Percentiles rank a stretch among this genome's conserved stretches.
phyloP scores from a whole-genome alignment of 2,329 filamentous ascomycete genomes.

The Penicillium brevicompactum region DNA sequence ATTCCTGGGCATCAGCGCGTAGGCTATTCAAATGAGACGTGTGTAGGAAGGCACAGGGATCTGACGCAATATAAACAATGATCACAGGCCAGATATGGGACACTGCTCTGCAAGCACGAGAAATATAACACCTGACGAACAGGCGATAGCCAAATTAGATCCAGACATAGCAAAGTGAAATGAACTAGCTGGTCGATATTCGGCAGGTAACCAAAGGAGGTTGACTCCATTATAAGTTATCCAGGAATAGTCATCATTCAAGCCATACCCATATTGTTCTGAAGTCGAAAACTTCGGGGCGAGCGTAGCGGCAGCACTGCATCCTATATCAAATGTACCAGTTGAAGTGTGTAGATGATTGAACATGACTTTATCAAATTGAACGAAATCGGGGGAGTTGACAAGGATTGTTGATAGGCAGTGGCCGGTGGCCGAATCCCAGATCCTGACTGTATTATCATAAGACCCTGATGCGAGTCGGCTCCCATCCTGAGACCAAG shows the following conservation, averaged over 20 bases:
- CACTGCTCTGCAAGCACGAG: background rate
- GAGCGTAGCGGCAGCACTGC: background rate
- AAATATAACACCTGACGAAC: constrained; percentile 3
- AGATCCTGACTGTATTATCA: constrained; percentile 28
- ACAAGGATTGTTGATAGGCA: background rate
- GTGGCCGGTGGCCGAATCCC: constrained; percentile 16
- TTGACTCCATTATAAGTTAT: constrained; percentile 4
- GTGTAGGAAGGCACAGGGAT: background rate
- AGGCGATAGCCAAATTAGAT: constrained; percentile 1
- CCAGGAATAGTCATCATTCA: constrained; percentile 1
- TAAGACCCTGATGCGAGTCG: constrained; percentile 25
- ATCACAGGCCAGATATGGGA: too few relatives aligned
- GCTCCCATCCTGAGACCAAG: constrained; percentile 27
- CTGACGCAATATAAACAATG: too few relatives aligned
- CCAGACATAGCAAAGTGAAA: background rate
- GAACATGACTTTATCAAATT: constrained; percentile 4
- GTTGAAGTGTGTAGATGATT: background rate
- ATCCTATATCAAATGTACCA: background rate
- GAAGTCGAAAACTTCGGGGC: background rate
- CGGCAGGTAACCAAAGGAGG: constrained; percentile 2
- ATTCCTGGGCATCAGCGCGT: background rate
- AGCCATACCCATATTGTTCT: constrained; percentile 2
- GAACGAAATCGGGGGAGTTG: constrained; percentile 7
- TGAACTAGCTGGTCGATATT: background rate
- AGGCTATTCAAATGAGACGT: background rate